Conservation (phyloP, 2,329 filamentous ascomycete genomes). For the Didymella exigua region DNA sequence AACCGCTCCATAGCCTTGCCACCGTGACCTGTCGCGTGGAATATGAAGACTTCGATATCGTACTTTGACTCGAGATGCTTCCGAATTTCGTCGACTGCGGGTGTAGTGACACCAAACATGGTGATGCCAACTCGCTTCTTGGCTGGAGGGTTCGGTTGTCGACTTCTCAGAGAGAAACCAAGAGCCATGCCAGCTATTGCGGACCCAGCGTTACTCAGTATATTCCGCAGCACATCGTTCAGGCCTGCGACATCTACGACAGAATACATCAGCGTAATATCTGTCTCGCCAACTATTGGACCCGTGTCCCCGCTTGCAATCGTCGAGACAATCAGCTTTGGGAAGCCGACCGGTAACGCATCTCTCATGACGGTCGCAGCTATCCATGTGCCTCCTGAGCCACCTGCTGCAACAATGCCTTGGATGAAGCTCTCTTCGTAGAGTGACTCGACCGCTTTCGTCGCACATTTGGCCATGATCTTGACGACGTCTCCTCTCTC, state of each 20-base stretch:
- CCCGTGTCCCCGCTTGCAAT: conserved; percentile 70
- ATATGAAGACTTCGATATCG: conserved; percentile 65
- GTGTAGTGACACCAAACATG: conserved; percentile 78
- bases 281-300: conserved; percentile 69
- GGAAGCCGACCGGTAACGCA: conserved; percentile 67
- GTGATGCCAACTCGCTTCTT: conserved; percentile 63
- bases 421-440: conserved; percentile 53
- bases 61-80: conserved; percentile 50
- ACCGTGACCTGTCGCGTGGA: conserved; percentile 73
- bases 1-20: conserved; percentile 72
- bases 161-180: conserved; percentile 45
- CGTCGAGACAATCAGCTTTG: conserved; percentile 73
- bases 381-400: conserved; percentile 67
- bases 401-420: conserved; percentile 65
- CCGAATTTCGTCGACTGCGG: conserved; percentile 64
- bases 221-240: conserved; percentile 63
- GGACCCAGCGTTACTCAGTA: conserved; percentile 67
- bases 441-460: conserved; percentile 50
- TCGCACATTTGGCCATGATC: conserved; percentile 59
- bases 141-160: neutral
- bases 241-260: conserved; percentile 73
- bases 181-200: conserved; percentile 65
- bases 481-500: conserved; percentile 63
- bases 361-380: conserved; percentile 66
- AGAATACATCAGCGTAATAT: conserved; percentile 73